Evolutionary conservation across 768 basidiomycete species (phyloP), one percentile per base, ranked within the genome.

Genomic region (Termitomyces bulborhizus): DNA sequence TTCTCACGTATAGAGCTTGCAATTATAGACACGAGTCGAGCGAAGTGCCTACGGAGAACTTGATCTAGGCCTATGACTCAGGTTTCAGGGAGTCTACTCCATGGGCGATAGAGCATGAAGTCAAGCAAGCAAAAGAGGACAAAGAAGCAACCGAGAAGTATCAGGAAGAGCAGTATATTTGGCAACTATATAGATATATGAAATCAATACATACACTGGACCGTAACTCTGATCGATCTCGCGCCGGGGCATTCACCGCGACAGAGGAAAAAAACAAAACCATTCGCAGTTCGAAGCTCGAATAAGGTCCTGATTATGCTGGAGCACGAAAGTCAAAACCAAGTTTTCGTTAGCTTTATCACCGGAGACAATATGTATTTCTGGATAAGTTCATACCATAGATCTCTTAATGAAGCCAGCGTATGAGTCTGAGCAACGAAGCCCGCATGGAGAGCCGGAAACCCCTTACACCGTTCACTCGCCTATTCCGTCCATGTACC

Each of bases 401-500:
- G 39, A 53, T n/a, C 24, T 51, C 49, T 48, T 8, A 32, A 21
- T 9, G 41, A 21, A 18, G 36, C 26, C 36, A 51, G 29, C 11
- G 44, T 34, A 16, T 13, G 7, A 26, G 13, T 42, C 44, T 21
- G n/a, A 6, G n/a, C 24, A 36, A 18, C 16, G 41, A 53, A 37
- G 31, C 13, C 36, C 16, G 16, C 15, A 29, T 12, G 1, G 37
- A 41, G 21, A 37, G 6, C 3, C 9, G 5, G 5, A 29, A 27
- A 55, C 24, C 5, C 69, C 81, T 67, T 53, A 81, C 84, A 62
- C 84, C 82, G 61, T 83, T 81, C 9, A 79, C 77, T 16, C 73
- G 68, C n/a, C 83, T 69, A 56, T 76, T 81, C 65, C 83, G 80
- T 0, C 82, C 81, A 58, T 78, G 83, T 7, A 83, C 67, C 82